Base-by-base conservation (phyloP, 306 rosid species). In the Purshia tridentata region DNA sequence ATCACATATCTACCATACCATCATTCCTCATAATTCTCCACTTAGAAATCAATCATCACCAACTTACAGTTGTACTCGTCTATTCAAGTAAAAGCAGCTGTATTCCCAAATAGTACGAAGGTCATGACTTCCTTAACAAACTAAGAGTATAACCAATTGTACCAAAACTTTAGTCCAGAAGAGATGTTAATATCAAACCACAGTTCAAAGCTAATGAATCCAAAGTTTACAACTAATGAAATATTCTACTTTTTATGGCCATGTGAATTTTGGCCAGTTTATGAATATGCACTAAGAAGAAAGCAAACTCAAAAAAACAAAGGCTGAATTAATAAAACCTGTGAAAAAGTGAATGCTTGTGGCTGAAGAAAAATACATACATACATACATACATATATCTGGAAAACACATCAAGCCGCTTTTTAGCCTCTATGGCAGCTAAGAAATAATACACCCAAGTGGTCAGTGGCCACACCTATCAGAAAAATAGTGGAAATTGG, bases 341-440 rank as follows among this genome's bases (percentile, higher is more conserved):
- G 53, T 57, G 16, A 68, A 51, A 70, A 74, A 35, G 50, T 40
- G 44, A 78, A 78, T 13, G 80, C 83, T 75, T 75, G 77, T 67
- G 20, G 77, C 59, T 74, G 52, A 74, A 80, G 83, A 74, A 82
- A 82, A 74, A 73, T 22, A 73, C 67, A 72, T 23, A 75, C 71
- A 73, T 22, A 73, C 67, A 72, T 23, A 75, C 71, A 46, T 83
- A 15, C 45, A 8, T 8, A 55, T 55, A 55, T 53, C 20, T 8
- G 58, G 71, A 40, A 63, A 20, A 66, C 75, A 67, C 72, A 81
- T 42, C 77, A 75, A 76, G 29, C 29, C 29, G 29, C 29, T 23
- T 23, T 23, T 23, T 23, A 23, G 29, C 29, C 29, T 23, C 29
- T 69, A 67, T 49, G 54, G 72, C 81, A 79, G 56, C 77, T 64